Percentiles rank a stretch among this genome's conserved stretches.
phyloP scores from a whole-genome alignment of 2,329 filamentous ascomycete genomes.

The Aspergillus flavus region DNA sequence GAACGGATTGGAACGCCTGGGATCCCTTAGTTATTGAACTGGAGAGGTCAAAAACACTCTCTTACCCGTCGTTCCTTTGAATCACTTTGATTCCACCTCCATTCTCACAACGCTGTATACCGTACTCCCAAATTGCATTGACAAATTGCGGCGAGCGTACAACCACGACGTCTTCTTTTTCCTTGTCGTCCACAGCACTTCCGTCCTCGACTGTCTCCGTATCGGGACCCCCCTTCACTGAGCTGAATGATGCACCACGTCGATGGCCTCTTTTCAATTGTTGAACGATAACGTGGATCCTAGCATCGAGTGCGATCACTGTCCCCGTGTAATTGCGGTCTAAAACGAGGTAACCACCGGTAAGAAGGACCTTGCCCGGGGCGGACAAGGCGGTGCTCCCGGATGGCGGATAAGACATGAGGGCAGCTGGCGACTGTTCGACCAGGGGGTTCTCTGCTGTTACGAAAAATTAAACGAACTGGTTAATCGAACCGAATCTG shows the following conservation, averaged over 20 bases:
- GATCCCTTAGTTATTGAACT: constrained; percentile 16
- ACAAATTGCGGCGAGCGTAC: constrained; percentile 91
- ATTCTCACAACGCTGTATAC: constrained; percentile 69
- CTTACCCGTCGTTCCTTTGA: constrained; percentile 55
- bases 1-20: constrained; percentile 73
- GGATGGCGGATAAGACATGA: constrained; percentile 16
- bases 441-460: not conserved
- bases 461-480: too few species aligned
- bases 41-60: not conserved
- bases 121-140: constrained; percentile 85
- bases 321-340: constrained; percentile 81
- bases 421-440: not conserved
- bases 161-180: constrained; percentile 69
- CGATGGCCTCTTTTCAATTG: constrained; percentile 48
- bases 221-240: constrained; percentile 18
- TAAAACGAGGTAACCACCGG: constrained; percentile 92
- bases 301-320: constrained; percentile 65
- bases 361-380: constrained; percentile 92
- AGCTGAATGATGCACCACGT: constrained; percentile 18
- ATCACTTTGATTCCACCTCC: constrained; percentile 80
- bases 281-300: constrained; percentile 64
- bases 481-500: not conserved
- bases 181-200: constrained; percentile 56
- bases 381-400: constrained; percentile 71
- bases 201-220: constrained; percentile 16